Evolutionary conservation across 805 yeast genomes (phyloP), one percentile per base, ranked within the genome.

Genomic region (Starmerella riodocensis): DNA sequence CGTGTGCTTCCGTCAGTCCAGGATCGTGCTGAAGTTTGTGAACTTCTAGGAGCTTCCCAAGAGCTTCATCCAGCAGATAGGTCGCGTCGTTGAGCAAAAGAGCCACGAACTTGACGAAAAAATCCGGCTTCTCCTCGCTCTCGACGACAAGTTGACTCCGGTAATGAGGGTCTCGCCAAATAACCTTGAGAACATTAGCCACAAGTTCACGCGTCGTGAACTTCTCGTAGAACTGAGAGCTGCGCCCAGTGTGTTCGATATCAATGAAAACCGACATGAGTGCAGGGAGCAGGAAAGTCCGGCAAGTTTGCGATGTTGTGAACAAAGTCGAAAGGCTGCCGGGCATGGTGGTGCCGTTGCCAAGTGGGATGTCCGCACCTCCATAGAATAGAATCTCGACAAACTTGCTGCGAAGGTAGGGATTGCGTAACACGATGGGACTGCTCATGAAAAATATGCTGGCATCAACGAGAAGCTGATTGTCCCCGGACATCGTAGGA

Each of bases 231-330:
- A 88, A 91, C 60, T 91, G 97, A 0, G 93, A 76, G 6, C 88
- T 77, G 2, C 95, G 79, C 8, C 98, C 98, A 0, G 98, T 91
- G 53, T 82, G 85, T 58, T 91, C 99, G 36, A 88, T 86, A 68
- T 82, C 83, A 26, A 91, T 94, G 58, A 88, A 91, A 46, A 85
- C 80, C 52, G 84, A 93, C 60, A 91, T 69, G 41, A 91, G 66
- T 1, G 94, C 80, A 53, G 82, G 85, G 41, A 91, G 64, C 46
- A 91, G 56, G 56, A 85, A 74, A 28, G 75, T 65, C 23, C 64
- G 61, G 2, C 84, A 78, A 18, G 78, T 52, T 38, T 70, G 68
- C 51, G 84, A 76, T 9, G 73, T 63, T 50, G 70, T 75, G 58
- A 84, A 75, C 6, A 78, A 66, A 5, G 67, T 66, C 45, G 76